Conservation (phyloP, 306 rosid genomes). For the Casuarina equisetifolia region DNA sequence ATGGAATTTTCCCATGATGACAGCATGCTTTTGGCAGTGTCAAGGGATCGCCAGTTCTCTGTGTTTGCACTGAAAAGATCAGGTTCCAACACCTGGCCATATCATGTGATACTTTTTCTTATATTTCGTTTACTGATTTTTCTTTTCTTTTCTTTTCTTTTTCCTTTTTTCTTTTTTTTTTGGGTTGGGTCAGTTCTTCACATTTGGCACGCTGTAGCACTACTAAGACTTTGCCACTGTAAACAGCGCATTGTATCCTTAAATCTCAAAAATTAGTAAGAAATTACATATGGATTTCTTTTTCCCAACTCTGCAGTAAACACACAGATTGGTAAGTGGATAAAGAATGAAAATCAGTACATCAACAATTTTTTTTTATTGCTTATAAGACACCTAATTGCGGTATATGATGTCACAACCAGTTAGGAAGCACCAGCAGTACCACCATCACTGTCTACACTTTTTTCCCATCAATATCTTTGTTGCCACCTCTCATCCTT, state of each 20-base stretch:
- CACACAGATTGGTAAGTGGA: not conserved
- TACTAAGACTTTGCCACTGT: not conserved
- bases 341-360: not conserved
- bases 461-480: not conserved
- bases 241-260: not conserved
- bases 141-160: not conserved
- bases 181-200: not conserved
- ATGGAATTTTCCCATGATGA: constrained; percentile 87
- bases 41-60: constrained; percentile 96
- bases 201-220: not conserved
- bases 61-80: constrained; percentile 62
- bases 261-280: not conserved
- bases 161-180: no score
- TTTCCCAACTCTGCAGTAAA: not conserved
- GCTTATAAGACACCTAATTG: not conserved
- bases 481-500: constrained; percentile 5
- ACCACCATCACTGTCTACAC: not conserved
- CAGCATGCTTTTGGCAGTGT: constrained; percentile 70
- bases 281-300: not conserved
- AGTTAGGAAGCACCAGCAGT: not conserved
- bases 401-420: not conserved
- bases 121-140: not conserved
- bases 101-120: not conserved
- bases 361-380: not conserved
- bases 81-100: constrained; percentile 41